These are phyloP conservation scores for Castanea sativa DNA, from an alignment of 306 rosid genomes.

Conservation along the genomic window DNA sequence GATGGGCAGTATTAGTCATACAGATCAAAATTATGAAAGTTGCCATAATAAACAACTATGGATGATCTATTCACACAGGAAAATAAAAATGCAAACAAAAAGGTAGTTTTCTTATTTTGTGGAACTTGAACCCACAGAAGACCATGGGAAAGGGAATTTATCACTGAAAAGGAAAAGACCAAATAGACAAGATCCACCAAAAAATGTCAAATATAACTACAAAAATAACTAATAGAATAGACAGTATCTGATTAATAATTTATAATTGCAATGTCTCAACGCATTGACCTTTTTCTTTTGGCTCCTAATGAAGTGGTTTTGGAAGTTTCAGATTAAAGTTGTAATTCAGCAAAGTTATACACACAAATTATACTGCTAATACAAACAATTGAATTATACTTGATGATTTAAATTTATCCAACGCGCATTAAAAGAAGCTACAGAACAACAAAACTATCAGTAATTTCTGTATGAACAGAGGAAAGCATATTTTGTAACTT, in stretches of 20 bases:
- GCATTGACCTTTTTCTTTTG: background rate
- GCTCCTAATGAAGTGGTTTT: background rate
- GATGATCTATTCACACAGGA: background rate
- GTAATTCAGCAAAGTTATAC: background rate
- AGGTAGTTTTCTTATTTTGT: background rate
- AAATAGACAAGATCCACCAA: background rate
- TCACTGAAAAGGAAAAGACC: background rate
- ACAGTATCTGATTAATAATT: background rate
- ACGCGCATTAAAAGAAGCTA: background rate
- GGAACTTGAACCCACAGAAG: background rate
- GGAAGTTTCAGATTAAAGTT: background rate
- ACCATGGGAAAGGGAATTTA: background rate
- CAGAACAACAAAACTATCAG: background rate
- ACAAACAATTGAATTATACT: no score
- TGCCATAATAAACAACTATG: background rate
- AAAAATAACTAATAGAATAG: background rate
- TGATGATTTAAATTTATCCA: background rate
- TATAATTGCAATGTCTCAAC: background rate
- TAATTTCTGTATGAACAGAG: background rate
- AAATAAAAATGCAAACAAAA: background rate
- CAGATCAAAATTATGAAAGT: constrained; percentile 2
- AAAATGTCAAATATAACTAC: background rate
- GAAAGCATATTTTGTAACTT: background rate
- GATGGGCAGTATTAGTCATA: constrained; percentile 7
- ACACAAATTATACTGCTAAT: background rate